phyloP scores from a whole-genome alignment of 202 grass and related monocot genomes.

The Saccharum hybrid region DNA sequence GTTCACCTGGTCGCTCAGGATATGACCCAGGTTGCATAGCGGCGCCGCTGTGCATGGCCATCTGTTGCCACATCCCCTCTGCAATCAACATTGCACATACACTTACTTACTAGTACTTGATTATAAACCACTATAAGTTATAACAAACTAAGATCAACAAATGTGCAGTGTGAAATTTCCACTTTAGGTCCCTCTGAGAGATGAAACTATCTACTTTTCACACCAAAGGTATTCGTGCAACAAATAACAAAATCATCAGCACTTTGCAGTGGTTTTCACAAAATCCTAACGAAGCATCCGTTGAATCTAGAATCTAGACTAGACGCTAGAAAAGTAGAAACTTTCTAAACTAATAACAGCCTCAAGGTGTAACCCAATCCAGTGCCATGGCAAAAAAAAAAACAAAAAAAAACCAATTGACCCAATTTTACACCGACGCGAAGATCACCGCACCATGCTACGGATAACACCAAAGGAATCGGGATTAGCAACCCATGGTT shows the following conservation, averaged over 20 bases:
- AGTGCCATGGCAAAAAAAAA: not conserved
- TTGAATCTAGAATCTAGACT: not conserved
- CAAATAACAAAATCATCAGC: not conserved
- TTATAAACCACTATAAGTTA: not conserved
- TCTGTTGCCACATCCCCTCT: slow-evolving; percentile 94
- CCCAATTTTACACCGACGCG: slow-evolving; percentile 31
- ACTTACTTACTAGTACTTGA: not conserved
- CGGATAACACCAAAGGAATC: not conserved
- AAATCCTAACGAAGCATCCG: slow-evolving; percentile 16
- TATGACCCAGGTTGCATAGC: slow-evolving; percentile 60
- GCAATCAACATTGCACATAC: slow-evolving; percentile 43
- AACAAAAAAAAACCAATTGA: not conserved
- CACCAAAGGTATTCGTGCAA: not conserved
- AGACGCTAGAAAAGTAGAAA: not conserved
- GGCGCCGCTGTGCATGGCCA: slow-evolving; percentile 62
- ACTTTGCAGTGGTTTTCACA: not conserved
- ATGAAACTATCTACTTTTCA: slow-evolving; percentile 45
- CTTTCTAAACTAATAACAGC: not conserved
- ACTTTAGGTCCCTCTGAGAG: not conserved
- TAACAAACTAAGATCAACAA: slow-evolving; percentile 3
- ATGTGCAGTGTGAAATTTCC: not conserved
- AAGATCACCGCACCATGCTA: slow-evolving; percentile 7
- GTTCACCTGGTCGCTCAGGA: slow-evolving; percentile 84
- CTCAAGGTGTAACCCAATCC: not conserved
- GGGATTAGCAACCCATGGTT: slow-evolving; percentile 1